Evolutionary conservation across 2,329 filamentous ascomycete species (phyloP).

Genomic region (Cercospora zeina): DNA sequence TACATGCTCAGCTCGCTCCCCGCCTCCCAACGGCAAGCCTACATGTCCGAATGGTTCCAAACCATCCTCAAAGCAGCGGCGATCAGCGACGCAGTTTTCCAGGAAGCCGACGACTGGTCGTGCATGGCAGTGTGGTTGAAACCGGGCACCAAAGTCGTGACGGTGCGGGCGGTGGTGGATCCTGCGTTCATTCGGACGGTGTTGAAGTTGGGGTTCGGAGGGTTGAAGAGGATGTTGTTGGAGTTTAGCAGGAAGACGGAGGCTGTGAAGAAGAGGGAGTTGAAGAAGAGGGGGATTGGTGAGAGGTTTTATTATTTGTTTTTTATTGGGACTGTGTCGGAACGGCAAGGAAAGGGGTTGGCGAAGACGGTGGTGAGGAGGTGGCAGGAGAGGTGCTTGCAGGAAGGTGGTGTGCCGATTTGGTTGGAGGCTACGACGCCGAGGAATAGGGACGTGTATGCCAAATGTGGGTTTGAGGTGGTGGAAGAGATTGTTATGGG

Average conservation of each 20-base stretch:
- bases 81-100: slow-evolving; percentile 31
- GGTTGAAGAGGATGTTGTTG: slow-evolving; percentile 31
- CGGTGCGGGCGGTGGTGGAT: slow-evolving; percentile 26
- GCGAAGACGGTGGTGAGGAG: slow-evolving; percentile 26
- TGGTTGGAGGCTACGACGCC: slow-evolving; percentile 37
- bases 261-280: slow-evolving; percentile 22
- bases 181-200: slow-evolving; percentile 28
- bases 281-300: slow-evolving; percentile 20
- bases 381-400: slow-evolving; percentile 21
- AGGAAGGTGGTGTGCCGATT: slow-evolving; percentile 26
- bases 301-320: slow-evolving; percentile 33
- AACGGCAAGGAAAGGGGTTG: slow-evolving; percentile 29
- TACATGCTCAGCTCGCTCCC: slow-evolving; percentile 30
- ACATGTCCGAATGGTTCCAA: slow-evolving; percentile 29
- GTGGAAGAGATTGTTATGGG: slow-evolving; percentile 28
- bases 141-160: slow-evolving; percentile 33
- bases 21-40: slow-evolving; percentile 19
- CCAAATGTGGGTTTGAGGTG: slow-evolving; percentile 30
- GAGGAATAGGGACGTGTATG: slow-evolving; percentile 29
- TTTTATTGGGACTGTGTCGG: slow-evolving; percentile 31
- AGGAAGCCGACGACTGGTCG: slow-evolving; percentile 29
- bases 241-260: slow-evolving; percentile 29
- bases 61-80: slow-evolving; percentile 29
- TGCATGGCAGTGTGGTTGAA: slow-evolving; percentile 31
- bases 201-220: slow-evolving; percentile 29